These are phyloP conservation scores for Lignosus rhinocerotis DNA, from an alignment of 1,284 basidiomycete species.

Conservation along the genomic window DNA sequence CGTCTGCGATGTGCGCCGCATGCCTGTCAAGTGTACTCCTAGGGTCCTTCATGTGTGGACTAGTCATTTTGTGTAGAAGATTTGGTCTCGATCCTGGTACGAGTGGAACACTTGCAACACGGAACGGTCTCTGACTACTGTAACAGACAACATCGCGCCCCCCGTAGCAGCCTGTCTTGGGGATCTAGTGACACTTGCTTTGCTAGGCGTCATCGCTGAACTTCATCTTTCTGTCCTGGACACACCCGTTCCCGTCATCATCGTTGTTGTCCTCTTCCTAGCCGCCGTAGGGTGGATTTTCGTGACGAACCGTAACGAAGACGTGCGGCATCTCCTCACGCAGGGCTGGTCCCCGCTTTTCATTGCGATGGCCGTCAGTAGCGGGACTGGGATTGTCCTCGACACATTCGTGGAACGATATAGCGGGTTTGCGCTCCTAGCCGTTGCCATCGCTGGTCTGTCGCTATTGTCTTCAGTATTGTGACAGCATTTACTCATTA, in stretches of 20 bases:
- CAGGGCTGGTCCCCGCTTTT: slow-evolving; percentile 92
- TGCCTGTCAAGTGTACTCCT: slow-evolving; percentile 79
- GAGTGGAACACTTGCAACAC: slow-evolving; percentile 21
- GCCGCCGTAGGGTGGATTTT: slow-evolving; percentile 55
- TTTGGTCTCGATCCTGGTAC: slow-evolving; percentile 83
- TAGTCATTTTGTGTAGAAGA: slow-evolving; percentile 80
- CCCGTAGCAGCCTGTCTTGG: slow-evolving; percentile 92
- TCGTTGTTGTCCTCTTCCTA: slow-evolving; percentile 58
- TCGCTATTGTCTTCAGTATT: slow-evolving; percentile 2
- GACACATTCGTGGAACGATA: slow-evolving; percentile 88
- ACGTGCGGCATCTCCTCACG: slow-evolving; percentile 70
- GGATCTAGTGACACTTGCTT: slow-evolving; percentile 86
- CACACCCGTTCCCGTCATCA: slow-evolving; percentile 63
- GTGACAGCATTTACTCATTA: background rate
- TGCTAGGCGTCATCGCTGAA: slow-evolving; percentile 68
- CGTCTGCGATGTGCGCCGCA: slow-evolving; percentile 88
- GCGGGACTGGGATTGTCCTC: slow-evolving; percentile 88
- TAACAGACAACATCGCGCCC: slow-evolving; percentile 89
- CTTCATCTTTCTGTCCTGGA: slow-evolving; percentile 65
- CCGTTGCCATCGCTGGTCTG: slow-evolving; percentile 85
- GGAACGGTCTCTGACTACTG: slow-evolving; percentile 1
- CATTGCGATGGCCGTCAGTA: slow-evolving; percentile 90
- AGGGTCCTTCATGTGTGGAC: slow-evolving; percentile 90
- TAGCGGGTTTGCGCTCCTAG: slow-evolving; percentile 86
- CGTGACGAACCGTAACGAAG: slow-evolving; percentile 63